A percentile compares a stretch with the other conserved stretches of the same genome.
Conservation (phyloP, 108 stramenopile genomes). For the Skeletonema menzelii region DNA sequence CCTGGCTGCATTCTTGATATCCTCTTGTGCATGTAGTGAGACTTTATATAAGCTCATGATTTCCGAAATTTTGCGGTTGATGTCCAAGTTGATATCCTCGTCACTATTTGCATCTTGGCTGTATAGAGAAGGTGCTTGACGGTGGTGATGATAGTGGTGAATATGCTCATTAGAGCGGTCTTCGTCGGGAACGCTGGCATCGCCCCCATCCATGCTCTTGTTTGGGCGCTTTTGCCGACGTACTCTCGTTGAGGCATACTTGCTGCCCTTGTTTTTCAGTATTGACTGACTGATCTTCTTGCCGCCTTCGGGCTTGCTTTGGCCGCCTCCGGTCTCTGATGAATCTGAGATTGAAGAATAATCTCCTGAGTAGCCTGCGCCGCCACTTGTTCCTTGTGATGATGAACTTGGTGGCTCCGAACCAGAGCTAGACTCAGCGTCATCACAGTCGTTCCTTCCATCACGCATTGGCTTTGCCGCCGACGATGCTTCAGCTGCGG, state of each 20-base stretch:
- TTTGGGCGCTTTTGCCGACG: neutral
- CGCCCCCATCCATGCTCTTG: neutral
- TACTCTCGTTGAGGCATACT: neutral
- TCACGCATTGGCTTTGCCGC: neutral
- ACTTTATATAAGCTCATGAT: slow-evolving; percentile 15
- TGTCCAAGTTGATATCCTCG: neutral
- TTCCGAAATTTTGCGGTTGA: slow-evolving; percentile 10
- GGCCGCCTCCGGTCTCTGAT: slow-evolving; percentile 1
- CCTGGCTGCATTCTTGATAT: slow-evolving; percentile 3
- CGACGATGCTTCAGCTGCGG: neutral
- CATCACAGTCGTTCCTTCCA: neutral
- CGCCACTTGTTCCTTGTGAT: neutral
- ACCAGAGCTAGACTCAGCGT: neutral
- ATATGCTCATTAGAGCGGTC: neutral
- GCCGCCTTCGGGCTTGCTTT: slow-evolving; percentile 1
- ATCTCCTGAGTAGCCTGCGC: slow-evolving; percentile 17
- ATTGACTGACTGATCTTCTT: neutral
- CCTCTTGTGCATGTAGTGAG: slow-evolving; percentile 2
- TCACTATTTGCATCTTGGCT: neutral
- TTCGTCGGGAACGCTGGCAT: neutral
- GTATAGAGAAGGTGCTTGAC: neutral
- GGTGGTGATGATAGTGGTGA: slow-evolving; percentile 6
- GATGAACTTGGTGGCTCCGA: neutral
- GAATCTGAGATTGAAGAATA: slow-evolving; percentile 12
- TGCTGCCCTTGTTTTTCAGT: slow-evolving; percentile 1